Percentiles rank a stretch among this genome's conserved stretches.
These are phyloP conservation scores for Rhipidocladum racemiflorum DNA, from an alignment of 176 grass and related monocot genomes.

Conservation along the genomic window DNA sequence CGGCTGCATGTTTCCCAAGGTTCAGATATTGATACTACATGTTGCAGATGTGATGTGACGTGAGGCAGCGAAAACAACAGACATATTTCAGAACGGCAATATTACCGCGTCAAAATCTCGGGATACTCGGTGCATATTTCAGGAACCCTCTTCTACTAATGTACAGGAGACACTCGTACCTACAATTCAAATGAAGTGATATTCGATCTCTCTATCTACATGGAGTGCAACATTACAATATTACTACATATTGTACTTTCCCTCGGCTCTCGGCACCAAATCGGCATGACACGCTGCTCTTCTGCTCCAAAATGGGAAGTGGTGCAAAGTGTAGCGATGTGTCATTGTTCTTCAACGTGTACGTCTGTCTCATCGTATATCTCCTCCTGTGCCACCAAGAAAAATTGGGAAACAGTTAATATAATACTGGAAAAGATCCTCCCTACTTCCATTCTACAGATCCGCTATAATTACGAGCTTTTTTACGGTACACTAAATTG, in stretches of 20 bases:
- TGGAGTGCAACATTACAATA: neutral
- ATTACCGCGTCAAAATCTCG: neutral
- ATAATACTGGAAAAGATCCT: neutral
- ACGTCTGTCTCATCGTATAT: constrained; percentile 96
- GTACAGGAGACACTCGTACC: neutral
- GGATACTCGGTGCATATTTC: neutral
- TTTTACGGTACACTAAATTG: too few relatives aligned
- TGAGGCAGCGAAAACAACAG: neutral
- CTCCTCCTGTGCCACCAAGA: constrained; percentile 58
- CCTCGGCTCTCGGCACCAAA: neutral
- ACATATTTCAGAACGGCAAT: neutral
- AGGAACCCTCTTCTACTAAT: neutral
- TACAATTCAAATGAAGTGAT: neutral
- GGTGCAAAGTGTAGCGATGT: neutral
- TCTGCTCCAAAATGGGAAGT: neutral
- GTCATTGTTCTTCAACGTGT: constrained; percentile 56
- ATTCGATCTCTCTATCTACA: neutral
- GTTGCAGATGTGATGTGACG: neutral
- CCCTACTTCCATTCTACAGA: neutral
- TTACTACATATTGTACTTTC: neutral
- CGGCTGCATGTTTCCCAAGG: neutral
- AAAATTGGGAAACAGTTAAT: neutral
- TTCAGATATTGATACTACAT: neutral
- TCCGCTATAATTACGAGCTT: neutral
- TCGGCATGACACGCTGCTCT: neutral